These are phyloP conservation scores for Suillus variegatus DNA, from an alignment of 768 basidiomycete genomes.

Conservation along the genomic window DNA sequence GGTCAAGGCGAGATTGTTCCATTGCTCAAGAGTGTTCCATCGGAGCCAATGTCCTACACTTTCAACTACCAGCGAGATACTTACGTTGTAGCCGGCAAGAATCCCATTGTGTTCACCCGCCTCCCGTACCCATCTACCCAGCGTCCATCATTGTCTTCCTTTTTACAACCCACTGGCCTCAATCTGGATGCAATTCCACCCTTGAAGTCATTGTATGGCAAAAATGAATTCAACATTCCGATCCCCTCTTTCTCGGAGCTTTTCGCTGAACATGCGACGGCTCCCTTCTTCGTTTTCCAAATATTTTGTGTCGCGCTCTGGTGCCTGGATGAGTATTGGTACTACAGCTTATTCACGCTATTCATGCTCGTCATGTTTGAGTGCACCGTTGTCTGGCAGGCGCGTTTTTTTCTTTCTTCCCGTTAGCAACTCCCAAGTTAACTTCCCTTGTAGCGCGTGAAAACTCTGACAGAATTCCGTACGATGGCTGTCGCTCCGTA, in stretches of 20 bases:
- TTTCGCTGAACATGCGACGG: conserved; percentile 94
- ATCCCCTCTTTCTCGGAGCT: conserved; percentile 92
- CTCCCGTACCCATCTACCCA: conserved; percentile 87
- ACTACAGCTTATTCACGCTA: conserved; percentile 94
- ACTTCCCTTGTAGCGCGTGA: conserved; percentile 64
- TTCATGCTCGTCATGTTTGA: conserved; percentile 99
- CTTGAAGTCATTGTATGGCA: conserved; percentile 73
- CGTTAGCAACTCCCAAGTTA: conserved; percentile 5
- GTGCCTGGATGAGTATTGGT: conserved; percentile 99
- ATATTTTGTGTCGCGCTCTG: conserved; percentile 96
- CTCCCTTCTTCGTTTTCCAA: conserved; percentile 99
- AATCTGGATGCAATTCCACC: conserved; percentile 45
- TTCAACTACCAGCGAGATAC: conserved; percentile 97
- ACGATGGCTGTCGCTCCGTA: conserved; percentile 96
- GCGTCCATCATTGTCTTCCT: conserved; percentile 66
- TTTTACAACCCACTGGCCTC: conserved; percentile 62
- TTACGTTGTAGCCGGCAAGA: conserved; percentile 65
- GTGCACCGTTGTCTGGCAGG: conserved; percentile 99
- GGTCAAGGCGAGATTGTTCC: conserved; percentile 90
- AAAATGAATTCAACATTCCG: conserved; percentile 96
- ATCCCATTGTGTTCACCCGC: conserved; percentile 66
- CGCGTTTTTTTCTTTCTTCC: conserved; percentile 34
- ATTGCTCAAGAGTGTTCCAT: conserved; percentile 59
- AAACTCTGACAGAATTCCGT: conserved; percentile 91
- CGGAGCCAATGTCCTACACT: conserved; percentile 65